phyloP scores from a whole-genome alignment of 2,329 filamentous ascomycete species.

The Scopulariopsis brevicaulis region DNA sequence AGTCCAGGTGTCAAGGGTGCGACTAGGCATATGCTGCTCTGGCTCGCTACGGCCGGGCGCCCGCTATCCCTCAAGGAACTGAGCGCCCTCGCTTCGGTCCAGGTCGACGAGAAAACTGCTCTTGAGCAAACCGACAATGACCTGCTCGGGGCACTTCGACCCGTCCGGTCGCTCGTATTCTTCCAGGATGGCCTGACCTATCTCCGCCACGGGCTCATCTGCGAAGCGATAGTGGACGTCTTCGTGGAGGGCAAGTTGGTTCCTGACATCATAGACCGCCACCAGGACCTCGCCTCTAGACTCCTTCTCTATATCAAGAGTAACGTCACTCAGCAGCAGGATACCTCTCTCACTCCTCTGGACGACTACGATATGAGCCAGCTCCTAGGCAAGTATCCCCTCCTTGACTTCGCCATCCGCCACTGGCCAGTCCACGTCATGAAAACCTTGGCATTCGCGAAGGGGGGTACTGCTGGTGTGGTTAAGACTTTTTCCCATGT shows the following conservation, averaged over 20 bases:
- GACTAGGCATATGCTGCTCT: constrained; percentile 19
- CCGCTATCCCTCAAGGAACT: constrained; percentile 21
- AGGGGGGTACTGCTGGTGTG: constrained; percentile 4
- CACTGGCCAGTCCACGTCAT: constrained; percentile 11
- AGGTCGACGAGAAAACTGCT: constrained; percentile 17
- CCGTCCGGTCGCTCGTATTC: constrained; percentile 19
- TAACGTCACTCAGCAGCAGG: constrained; percentile 15
- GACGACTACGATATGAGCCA: constrained; percentile 13
- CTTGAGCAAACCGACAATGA: constrained; percentile 14
- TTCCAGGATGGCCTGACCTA: constrained; percentile 19
- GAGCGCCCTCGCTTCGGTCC: constrained; percentile 15
- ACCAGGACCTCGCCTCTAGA: constrained; percentile 18
- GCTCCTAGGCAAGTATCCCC: constrained; percentile 10
- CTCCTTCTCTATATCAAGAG: constrained; percentile 21
- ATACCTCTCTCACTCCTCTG: constrained; percentile 17
- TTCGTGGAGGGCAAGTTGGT: constrained; percentile 18
- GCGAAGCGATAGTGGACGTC: constrained; percentile 16
- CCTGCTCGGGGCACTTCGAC: constrained; percentile 13
- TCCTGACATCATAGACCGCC: constrained; percentile 17
- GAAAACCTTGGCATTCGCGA: constrained; percentile 4
- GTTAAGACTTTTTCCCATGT: constrained; percentile 8
- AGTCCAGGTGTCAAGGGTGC: constrained; percentile 15
- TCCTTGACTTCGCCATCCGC: constrained; percentile 12
- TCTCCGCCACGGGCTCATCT: constrained; percentile 22
- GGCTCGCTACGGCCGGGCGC: constrained; percentile 22